Evolutionary conservation across 2,329 filamentous ascomycete species (phyloP).

Genomic region (Colletotrichum sojae): DNA sequence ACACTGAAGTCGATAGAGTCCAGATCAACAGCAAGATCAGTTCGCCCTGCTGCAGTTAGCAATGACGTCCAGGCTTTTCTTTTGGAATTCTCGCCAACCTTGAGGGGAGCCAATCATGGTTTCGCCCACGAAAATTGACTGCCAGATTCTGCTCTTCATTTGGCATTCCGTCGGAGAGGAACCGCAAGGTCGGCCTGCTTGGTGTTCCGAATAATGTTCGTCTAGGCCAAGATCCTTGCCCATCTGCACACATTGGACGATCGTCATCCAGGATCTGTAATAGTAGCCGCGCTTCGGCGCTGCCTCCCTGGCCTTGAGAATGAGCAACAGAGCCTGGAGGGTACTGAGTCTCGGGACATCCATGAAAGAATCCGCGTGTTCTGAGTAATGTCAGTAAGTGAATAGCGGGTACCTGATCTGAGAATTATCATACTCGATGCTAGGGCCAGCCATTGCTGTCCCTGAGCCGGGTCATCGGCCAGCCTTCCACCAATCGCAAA

Average conservation of each 20-base stretch:
- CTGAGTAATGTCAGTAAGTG: constrained; percentile 58
- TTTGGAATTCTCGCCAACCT: constrained; percentile 66
- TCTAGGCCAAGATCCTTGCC: constrained; percentile 91
- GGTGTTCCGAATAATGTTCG: constrained; percentile 86
- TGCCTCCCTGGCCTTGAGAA: constrained; percentile 93
- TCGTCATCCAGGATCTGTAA: constrained; percentile 96
- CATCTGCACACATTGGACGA: constrained; percentile 94
- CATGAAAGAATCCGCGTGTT: constrained; percentile 93
- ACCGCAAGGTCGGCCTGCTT: constrained; percentile 78
- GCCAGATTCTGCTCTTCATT: constrained; percentile 90
- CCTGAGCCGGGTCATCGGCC: constrained; percentile 85
- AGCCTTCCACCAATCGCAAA: constrained; percentile 91
- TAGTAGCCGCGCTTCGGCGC: constrained; percentile 95
- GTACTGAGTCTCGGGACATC: constrained; percentile 92
- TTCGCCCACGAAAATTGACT: constrained; percentile 87
- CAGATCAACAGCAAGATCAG: constrained; percentile 81
- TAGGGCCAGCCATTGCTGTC: constrained; percentile 92
- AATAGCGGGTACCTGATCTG: background rate
- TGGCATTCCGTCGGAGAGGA: constrained; percentile 81
- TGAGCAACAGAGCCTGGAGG: constrained; percentile 87
- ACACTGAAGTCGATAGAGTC: constrained; percentile 83
- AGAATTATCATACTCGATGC: constrained; percentile 75
- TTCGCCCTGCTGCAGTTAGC: constrained; percentile 70
- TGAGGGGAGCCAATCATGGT: constrained; percentile 95
- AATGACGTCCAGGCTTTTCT: background rate